These are phyloP conservation scores for Coniochaeta prunicola DNA, from an alignment of 2,329 filamentous ascomycete genomes.

Conservation along the genomic window DNA sequence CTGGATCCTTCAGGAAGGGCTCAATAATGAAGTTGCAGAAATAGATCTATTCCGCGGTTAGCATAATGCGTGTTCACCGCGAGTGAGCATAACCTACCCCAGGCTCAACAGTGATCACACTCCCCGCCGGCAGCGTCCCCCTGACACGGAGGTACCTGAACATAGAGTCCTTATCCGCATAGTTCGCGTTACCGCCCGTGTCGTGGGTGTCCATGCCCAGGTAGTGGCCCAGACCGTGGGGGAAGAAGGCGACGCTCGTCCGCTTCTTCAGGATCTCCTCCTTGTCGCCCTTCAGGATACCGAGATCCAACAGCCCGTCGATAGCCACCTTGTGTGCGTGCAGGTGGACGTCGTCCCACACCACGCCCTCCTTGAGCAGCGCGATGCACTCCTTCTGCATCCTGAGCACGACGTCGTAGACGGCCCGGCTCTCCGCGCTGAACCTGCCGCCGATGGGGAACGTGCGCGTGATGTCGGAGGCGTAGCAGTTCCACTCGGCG, in stretches of 20 bases:
- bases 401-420: conserved; percentile 75
- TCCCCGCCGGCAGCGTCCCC: conserved; percentile 65
- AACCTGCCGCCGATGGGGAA: conserved; percentile 75
- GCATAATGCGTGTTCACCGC: background rate
- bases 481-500: conserved; percentile 67
- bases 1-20: conserved; percentile 66
- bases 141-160: conserved; percentile 83
- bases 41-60: conserved; percentile 52
- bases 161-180: conserved; percentile 71
- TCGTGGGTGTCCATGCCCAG: conserved; percentile 92
- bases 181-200: conserved; percentile 70
- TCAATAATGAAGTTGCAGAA: conserved; percentile 87
- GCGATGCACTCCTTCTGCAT: conserved; percentile 80
- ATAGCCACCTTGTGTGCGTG: conserved; percentile 78
- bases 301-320: conserved; percentile 66
- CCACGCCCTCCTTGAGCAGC: conserved; percentile 63
- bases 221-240: conserved; percentile 86
- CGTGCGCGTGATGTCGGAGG: conserved; percentile 69
- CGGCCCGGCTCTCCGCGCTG: conserved; percentile 59
- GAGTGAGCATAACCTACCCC: conserved; percentile 49
- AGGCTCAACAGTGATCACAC: conserved; percentile 91
- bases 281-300: conserved; percentile 61
- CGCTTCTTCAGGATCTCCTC: conserved; percentile 70
- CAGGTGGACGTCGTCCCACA: conserved; percentile 77
- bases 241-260: conserved; percentile 86